Conservation (phyloP, 2,329 filamentous ascomycete genomes). For the Chaetomium strumarium region DNA sequence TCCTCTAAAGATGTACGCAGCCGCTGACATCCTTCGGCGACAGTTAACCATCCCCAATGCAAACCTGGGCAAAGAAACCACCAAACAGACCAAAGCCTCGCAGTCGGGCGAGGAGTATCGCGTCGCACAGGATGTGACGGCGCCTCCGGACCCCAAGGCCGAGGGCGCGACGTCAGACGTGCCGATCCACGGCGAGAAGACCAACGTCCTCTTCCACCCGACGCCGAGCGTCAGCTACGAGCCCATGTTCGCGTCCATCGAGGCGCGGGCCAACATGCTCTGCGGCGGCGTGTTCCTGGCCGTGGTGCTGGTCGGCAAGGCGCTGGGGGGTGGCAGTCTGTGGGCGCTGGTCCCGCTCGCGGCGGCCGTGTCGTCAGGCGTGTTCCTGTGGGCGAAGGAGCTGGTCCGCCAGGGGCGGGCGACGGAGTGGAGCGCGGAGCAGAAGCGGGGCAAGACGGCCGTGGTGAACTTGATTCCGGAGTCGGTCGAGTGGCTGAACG, state of each 20-base stretch:
- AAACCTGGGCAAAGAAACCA: conserved; percentile 70
- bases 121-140: conserved; percentile 78
- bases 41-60: conserved; percentile 83
- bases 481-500: conserved; percentile 95
- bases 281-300: conserved; percentile 64
- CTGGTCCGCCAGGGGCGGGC: conserved; percentile 75
- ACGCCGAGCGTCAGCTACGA: conserved; percentile 87
- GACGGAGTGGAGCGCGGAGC: conserved; percentile 82
- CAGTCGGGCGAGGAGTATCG: conserved; percentile 78
- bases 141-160: conserved; percentile 80
- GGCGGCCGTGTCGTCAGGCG: conserved; percentile 64
- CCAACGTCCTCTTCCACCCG: conserved; percentile 91
- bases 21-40: neutral
- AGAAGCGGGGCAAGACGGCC: conserved; percentile 76
- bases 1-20: neutral
- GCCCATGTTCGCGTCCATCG: conserved; percentile 73
- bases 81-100: conserved; percentile 62
- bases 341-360: conserved; percentile 71
- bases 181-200: conserved; percentile 93
- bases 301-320: conserved; percentile 70
- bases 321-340: conserved; percentile 71
- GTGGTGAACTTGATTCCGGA: conserved; percentile 86
- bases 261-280: conserved; percentile 66
- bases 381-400: conserved; percentile 88
- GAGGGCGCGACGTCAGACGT: conserved; percentile 84